These are phyloP conservation scores for Anisodus tanguticus DNA, from an alignment of 257 asterid genomes.

Conservation along the genomic window DNA sequence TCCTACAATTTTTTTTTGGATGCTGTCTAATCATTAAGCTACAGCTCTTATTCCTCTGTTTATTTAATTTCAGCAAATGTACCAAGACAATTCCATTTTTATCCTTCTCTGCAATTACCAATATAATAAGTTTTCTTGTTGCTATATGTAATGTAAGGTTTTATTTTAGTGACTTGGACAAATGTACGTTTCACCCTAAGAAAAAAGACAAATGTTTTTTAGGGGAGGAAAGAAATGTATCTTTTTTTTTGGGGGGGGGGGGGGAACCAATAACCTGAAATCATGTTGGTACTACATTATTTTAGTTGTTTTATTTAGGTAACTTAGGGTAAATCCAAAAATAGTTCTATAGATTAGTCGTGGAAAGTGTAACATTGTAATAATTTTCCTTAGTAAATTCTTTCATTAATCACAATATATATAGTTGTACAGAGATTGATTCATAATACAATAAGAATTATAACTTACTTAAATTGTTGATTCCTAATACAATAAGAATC, in stretches of 20 bases:
- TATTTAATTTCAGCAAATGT: slow-evolving; percentile 14
- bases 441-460: too few species aligned
- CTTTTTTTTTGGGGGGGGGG: too few species aligned
- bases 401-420: too few species aligned
- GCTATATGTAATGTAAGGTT: neutral
- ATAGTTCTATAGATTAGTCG: neutral
- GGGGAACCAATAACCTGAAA: neutral
- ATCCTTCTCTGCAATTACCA: neutral
- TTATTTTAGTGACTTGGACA: neutral
- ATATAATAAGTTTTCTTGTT: neutral
- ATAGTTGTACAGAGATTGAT: too few species aligned
- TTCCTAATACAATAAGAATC: too few species aligned
- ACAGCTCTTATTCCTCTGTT: neutral
- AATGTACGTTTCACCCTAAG: neutral
- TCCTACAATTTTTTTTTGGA: too few species aligned
- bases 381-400: too few species aligned
- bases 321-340: neutral
- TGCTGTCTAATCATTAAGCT: neutral
- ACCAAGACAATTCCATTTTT: neutral
- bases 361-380: neutral
- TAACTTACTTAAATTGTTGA: too few species aligned
- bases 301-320: neutral
- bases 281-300: neutral
- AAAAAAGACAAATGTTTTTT: neutral
- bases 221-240: neutral